Evolutionary conservation across 2,329 filamentous ascomycete species (phyloP), one percentile per base, ranked within the genome.

Genomic region (Aaosphaeria arxii): DNA sequence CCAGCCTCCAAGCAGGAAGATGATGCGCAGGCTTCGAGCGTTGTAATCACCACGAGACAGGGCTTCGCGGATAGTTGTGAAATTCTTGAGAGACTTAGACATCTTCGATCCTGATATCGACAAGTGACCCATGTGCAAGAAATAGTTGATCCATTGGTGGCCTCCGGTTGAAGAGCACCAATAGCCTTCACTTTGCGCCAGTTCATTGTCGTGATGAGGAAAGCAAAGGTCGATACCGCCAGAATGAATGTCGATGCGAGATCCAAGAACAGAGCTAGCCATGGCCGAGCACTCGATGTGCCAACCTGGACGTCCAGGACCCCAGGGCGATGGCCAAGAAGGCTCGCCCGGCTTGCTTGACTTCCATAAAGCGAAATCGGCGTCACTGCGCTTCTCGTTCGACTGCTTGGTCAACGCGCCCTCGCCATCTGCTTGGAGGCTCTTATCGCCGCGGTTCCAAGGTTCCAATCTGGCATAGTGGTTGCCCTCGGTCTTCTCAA

Each of bases 261-360:
- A 79, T 5, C 91, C 91, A 1, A 97, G 75, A n/a, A 91, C 81
- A 54, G 91, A 89, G 2, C 88, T 92, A 0, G 91, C 91, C 92
- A 97, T 96, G 11, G 91, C 91, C 1, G 87, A 91, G 83, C 92
- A 96, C 74, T 96, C 91, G 62, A 96, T 96, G 65, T 96, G 92
- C 92, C 92, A 97, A 13, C 92, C 92, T 1, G 92, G 92, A 40
- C 92, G 80, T 4, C 91, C 91, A 47, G 85, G 79, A 4, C 92
- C 91, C 91, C 92, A 97, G 4, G 85, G 84, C 58, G 88, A 94
- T 5, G 84, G 78, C 92, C 92, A 97, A 56, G 83, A 88, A 0
- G 92, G 92, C 76, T 97, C 92, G 40, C 92, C 92, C 11, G 89
- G 83, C 73, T 95, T 96, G 1, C 87, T 91, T 46, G 86, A 85